phyloP scores from a whole-genome alignment of 371 early-diverging fungal species.

The Circinella umbellata region DNA sequence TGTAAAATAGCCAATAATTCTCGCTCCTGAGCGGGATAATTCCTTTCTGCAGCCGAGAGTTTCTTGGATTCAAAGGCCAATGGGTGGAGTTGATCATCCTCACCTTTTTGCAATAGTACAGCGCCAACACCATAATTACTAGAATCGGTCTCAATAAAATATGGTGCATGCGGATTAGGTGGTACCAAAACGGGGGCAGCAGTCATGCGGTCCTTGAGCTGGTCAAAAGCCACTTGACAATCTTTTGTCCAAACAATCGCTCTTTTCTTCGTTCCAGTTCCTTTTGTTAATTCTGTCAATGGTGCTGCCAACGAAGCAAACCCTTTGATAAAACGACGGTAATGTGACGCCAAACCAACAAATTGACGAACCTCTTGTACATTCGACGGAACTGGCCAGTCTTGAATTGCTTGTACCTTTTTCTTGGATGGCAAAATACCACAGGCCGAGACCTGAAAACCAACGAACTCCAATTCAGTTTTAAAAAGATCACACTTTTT shows the following conservation, averaged over 20 bases:
- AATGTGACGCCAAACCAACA: slow-evolving; percentile 36
- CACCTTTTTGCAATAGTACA: slow-evolving; percentile 35
- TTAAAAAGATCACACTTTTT: no score
- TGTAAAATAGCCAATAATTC: slow-evolving; percentile 40
- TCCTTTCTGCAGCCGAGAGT: slow-evolving; percentile 27
- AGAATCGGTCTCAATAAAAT: background rate
- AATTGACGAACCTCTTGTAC: slow-evolving; percentile 40
- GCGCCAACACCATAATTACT: slow-evolving; percentile 21
- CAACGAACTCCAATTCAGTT: no score
- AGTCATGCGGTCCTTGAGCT: slow-evolving; percentile 19
- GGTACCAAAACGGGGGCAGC: slow-evolving; percentile 27
- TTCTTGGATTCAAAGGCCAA: slow-evolving; percentile 42
- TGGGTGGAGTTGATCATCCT: slow-evolving; percentile 25
- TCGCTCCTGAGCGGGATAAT: slow-evolving; percentile 43
- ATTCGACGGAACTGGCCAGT: slow-evolving; percentile 42
- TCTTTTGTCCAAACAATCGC: slow-evolving; percentile 23
- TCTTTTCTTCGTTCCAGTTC: slow-evolving; percentile 24
- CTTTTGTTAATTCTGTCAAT: slow-evolving; percentile 39
- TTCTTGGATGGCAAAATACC: no score
- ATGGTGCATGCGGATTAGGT: slow-evolving; percentile 30
- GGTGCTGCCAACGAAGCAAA: slow-evolving; percentile 44
- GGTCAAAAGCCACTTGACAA: slow-evolving; percentile 31
- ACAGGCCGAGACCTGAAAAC: no score
- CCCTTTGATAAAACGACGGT: slow-evolving; percentile 35
- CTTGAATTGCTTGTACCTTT: slow-evolving; percentile 23